Base-by-base conservation (phyloP, 2,329 filamentous ascomycete species). In the Neonectria sp. region DNA sequence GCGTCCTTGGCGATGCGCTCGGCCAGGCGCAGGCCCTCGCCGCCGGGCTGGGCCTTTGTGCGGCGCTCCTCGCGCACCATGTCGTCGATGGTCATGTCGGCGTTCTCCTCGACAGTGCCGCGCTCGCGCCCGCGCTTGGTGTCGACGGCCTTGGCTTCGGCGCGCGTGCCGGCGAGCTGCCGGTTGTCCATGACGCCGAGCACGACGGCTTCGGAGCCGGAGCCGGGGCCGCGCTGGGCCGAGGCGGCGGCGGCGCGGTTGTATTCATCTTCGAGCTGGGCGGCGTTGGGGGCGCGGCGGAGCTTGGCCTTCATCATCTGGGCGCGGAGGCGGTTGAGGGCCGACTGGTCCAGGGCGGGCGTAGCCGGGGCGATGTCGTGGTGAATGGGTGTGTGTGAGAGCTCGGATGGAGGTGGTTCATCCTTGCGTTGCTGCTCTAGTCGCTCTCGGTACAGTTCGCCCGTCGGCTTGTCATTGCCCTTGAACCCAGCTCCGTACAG, bases 291-390 rank as follows among this genome's bases (percentile, higher is more conserved):
- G 0, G 93, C 90, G 17, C 92, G 91, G 68, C 91, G 92, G 53
- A 99, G 84, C 77, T 97, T 97, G 5, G 96, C 96, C 79, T 97
- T 98, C 92, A 99, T 95, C 86, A 98, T 91, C 76, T 96, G 93
- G 0, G 96, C 96, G 71, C 95, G 95, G 56, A 99, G 88, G 68
- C 93, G 91, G 81, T 99, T 99, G 62, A 99, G 85, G 0, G 91
- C 86, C 0, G 94, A 96, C 76, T 93, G 90, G 73, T 97, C 93
- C 24, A 97, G 82, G 21, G 84, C 83, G 3, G 76, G 68, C 0
- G 70, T 57, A 8, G 65, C 55, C 0, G 73, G 33, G 15, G 63
- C 2, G 86, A 83, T n/a, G 91, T 60, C 0, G 49, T 58, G 6
- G 62, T 87, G 3, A 86, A 88, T 76, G 37, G 86, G 79, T 15